phyloP scores from a whole-genome alignment of 2,329 filamentous ascomycete genomes.

The Fusarium annulatum region DNA sequence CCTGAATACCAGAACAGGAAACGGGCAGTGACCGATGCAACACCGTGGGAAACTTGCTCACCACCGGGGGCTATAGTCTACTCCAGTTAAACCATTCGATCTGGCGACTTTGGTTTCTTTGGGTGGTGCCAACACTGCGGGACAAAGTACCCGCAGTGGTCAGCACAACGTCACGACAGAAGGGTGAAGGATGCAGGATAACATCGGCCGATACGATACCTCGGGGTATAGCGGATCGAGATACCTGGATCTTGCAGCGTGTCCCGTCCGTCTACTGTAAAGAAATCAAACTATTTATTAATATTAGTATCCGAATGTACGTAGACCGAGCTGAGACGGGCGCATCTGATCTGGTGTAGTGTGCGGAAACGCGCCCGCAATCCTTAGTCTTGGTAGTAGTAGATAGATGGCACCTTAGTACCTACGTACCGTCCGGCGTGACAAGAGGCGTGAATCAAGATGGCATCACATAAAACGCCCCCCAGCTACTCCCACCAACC shows the following conservation, averaged over 20 bases:
- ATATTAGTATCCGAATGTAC: background rate
- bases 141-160: conserved; percentile 1
- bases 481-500: background rate
- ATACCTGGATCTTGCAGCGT: conserved; percentile 35
- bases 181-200: conserved; percentile 10
- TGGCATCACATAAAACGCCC: background rate
- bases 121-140: conserved; percentile 32
- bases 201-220: conserved; percentile 24
- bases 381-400: background rate
- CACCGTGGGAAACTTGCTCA: conserved; percentile 7
- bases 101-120: conserved; percentile 28
- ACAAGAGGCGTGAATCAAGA: background rate
- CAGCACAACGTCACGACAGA: background rate
- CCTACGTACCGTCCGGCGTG: background rate
- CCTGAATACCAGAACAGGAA: conserved; percentile 29
- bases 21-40: conserved; percentile 28
- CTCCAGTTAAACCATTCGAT: conserved; percentile 40
- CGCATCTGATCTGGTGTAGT: conserved; percentile 22
- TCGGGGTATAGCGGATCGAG: conserved; percentile 31
- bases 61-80: conserved; percentile 17
- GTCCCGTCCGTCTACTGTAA: background rate
- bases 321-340: conserved; percentile 7
- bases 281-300: conserved; percentile 23
- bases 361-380: conserved; percentile 10
- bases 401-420: background rate